Evolutionary conservation across 1,284 basidiomycete genomes (phyloP), one percentile per base, ranked within the genome.

Genomic region (Phellopilus nigrolimitatus): DNA sequence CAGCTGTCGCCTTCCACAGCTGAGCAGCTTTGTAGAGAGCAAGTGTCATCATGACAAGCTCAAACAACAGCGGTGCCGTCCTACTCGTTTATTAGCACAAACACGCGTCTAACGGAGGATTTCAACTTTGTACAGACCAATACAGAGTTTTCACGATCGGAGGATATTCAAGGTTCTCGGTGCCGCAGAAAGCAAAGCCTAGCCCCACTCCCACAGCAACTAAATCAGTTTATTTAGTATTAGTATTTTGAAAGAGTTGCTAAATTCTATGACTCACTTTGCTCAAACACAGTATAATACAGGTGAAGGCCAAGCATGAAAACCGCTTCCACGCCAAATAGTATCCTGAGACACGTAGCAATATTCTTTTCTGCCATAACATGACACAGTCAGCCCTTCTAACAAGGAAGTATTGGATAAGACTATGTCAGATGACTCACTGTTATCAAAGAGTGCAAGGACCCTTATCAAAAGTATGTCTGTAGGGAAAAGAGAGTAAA

Each of bases 391-490:
- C n/a, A n/a, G n/a, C n/a, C n/a, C n/a, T n/a, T n/a, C n/a, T n/a
- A n/a, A n/a, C n/a, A n/a, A n/a, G n/a, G n/a, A 7, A 7, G 2
- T 33, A 3, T 33, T 3, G 6, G 6, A 33, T 33, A 3, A 9
- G 25, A 15, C 17, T 4, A 24, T n/a, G n/a, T 12, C n/a, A 7
- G 9, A 2, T 33, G 13, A 13, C 19, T 24, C 19, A 37, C 47
- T n/a, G 9, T 25, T 25, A 12, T 37, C 9, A 25, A 37, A 39
- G 13, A 48, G 19, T n/a, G 37, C 47, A 8, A 36, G 31, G 36
- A 48, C 47, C 28, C 47, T 48, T 36, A 38, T 39, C 4, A 48
- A 34, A 28, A 48, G 47, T 8, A 48, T 48, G 30, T 48, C 47
- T 48, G 25, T 21, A 3, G n/a, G 22, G n/a, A 30, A 22, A n/a